Percentiles rank a stretch among this genome's conserved stretches.
phyloP scores from a whole-genome alignment of 2,329 filamentous ascomycete species.

The Pyrenochaeta sp. region DNA sequence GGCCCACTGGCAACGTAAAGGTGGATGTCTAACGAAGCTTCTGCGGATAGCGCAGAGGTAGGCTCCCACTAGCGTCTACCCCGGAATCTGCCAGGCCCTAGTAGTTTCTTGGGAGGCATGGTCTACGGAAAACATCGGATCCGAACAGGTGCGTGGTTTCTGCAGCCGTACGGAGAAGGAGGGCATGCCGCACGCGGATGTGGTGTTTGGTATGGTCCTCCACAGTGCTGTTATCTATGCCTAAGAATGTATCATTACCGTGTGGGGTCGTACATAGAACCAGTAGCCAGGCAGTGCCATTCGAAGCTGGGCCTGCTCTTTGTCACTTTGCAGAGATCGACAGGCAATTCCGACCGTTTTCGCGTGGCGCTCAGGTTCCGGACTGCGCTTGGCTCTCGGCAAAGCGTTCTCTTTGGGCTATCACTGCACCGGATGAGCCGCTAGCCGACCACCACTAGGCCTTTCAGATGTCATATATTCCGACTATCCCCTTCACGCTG shows the following conservation, averaged over 20 bases:
- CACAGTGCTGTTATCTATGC: no score
- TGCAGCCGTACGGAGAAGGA: not conserved
- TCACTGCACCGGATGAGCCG: slow-evolving; percentile 23
- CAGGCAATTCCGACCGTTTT: slow-evolving; percentile 6
- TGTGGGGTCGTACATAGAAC: no score
- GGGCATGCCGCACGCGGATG: not conserved
- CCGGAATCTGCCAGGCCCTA: not conserved
- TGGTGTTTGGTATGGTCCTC: no score
- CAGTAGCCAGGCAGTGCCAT: no score
- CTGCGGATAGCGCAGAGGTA: not conserved
- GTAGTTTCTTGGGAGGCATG: not conserved
- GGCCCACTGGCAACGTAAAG: no score
- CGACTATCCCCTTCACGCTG: slow-evolving; percentile 14
- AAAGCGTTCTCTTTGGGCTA: slow-evolving; percentile 21
- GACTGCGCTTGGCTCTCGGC: slow-evolving; percentile 25
- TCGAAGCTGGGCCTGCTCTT: not conserved
- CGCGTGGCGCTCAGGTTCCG: slow-evolving; percentile 15
- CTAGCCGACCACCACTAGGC: slow-evolving; percentile 22
- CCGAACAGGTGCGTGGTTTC: not conserved
- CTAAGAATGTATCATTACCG: no score
- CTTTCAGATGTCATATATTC: slow-evolving; percentile 23
- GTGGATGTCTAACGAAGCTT: not conserved
- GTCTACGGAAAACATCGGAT: slow-evolving; percentile 14
- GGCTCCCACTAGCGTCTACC: not conserved
- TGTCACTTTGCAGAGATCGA: not conserved